These are phyloP conservation scores for Gyromitra esculenta DNA, from an alignment of 2,329 filamentous ascomycete species.

Conservation along the genomic window DNA sequence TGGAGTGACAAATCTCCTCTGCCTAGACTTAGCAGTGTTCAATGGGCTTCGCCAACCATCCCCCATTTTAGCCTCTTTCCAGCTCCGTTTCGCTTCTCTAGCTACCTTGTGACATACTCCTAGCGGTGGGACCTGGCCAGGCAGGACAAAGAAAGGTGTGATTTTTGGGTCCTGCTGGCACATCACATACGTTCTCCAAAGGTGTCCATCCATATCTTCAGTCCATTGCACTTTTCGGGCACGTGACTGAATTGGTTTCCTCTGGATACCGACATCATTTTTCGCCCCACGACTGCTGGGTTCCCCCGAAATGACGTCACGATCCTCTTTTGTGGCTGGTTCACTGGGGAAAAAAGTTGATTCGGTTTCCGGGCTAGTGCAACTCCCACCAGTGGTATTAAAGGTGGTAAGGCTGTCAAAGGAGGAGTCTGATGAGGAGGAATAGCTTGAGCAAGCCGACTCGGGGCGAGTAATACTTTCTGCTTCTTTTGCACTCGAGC, in stretches of 20 bases:
- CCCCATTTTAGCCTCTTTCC: slow-evolving; percentile 69
- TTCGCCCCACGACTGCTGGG: slow-evolving; percentile 34
- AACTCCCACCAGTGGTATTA: slow-evolving; percentile 55
- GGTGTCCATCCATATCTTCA: slow-evolving; percentile 71
- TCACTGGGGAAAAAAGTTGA: slow-evolving; percentile 45
- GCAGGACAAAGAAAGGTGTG: slow-evolving; percentile 72
- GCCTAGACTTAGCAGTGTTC: slow-evolving; percentile 54
- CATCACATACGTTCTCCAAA: slow-evolving; percentile 73
- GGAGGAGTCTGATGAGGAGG: slow-evolving; percentile 58
- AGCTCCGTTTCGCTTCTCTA: slow-evolving; percentile 72
- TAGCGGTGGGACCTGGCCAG: slow-evolving; percentile 71
- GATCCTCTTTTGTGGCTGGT: slow-evolving; percentile 1
- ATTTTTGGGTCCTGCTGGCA: slow-evolving; percentile 75
- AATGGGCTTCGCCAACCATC: slow-evolving; percentile 56
- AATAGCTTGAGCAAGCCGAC: slow-evolving; percentile 57
- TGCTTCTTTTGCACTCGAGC: slow-evolving; percentile 41
- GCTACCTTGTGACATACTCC: slow-evolving; percentile 73
- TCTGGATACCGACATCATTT: slow-evolving; percentile 13
- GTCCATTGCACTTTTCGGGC: slow-evolving; percentile 65
- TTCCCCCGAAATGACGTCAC: slow-evolving; percentile 24
- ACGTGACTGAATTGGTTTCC: slow-evolving; percentile 45
- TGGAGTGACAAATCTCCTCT: slow-evolving; percentile 45
- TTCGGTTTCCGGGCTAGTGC: slow-evolving; percentile 53
- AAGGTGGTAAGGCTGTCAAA: slow-evolving; percentile 57
- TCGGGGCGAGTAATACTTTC: slow-evolving; percentile 54